Evolutionary conservation across 768 basidiomycete species (phyloP), one percentile per base, ranked within the genome.

Genomic region (Xerocomellus chrysenteron): DNA sequence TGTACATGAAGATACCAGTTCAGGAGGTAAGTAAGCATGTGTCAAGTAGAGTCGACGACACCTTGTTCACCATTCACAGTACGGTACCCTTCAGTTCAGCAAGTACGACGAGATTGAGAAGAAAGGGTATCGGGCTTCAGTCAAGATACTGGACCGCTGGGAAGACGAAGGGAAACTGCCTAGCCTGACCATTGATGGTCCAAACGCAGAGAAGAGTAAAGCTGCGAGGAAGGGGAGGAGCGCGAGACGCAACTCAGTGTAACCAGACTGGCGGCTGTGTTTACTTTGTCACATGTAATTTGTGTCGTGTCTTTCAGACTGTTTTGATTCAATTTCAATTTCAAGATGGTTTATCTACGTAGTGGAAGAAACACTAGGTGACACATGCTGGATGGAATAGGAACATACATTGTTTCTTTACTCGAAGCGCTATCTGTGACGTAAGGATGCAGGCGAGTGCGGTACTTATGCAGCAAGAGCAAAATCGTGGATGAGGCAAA

Each of bases 1-100:
- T 98, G 44, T 98, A 99, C 67, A 86, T 97, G 72, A 83, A 84
- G 57, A 91, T 98, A 89, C 97, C 97, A 0, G 95, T 99, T 13
- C 92, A 97, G 60, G 85, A 92, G 74, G 91, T 92, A 63, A 58
- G 78, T 66, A 19, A 21, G 5, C 24, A 32, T n/a, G 32, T 7
- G 11, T 41, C 33, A n/a, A 50, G 37, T 6, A 30, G 32, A 50
- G 47, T 17, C 16, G 26, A 50, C 11, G 40, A 21, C 52, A 35
- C 16, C 21, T 26, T 52, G 32, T 50, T 47, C 26, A 54, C 57
- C 43, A 33, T 51, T 52, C n/a, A 56, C 68, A 94, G 87, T 98
- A 90, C 62, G 93, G 94, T 5, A 98, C 94, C 6, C 78, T 98
- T 26, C 91, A 95, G 68, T 95, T 93, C 67, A 78, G 82, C 51